Evolutionary conservation across 805 yeast species (phyloP).

Genomic region (Cyberlindnera maclurae): DNA sequence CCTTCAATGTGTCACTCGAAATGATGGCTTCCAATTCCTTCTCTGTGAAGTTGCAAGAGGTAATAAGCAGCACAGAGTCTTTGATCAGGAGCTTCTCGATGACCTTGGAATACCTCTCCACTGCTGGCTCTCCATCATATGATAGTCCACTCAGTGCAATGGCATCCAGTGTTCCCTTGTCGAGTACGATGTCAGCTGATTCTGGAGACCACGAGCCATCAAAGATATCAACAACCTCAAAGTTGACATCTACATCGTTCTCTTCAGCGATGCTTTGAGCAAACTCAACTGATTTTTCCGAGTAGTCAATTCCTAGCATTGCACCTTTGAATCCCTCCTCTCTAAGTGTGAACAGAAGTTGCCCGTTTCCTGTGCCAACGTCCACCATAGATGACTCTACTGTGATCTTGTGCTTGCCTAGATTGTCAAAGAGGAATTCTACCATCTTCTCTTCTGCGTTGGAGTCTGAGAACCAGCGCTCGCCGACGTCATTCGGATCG

Average conservation of each 20-base stretch:
- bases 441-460: conserved; percentile 84
- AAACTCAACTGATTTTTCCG: conserved; percentile 71
- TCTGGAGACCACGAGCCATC: conserved; percentile 28
- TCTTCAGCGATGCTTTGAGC: conserved; percentile 53
- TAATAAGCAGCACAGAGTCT: conserved; percentile 62
- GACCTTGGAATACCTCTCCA: conserved; percentile 55
- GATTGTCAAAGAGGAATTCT: conserved; percentile 53
- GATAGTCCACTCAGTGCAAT: conserved; percentile 72
- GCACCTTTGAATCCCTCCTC: conserved; percentile 57
- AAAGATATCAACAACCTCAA: conserved; percentile 67
- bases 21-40: conserved; percentile 57
- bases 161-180: conserved; percentile 96
- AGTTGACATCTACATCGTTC: conserved; percentile 36
- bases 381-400: conserved; percentile 49
- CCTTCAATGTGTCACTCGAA: conserved; percentile 36
- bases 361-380: conserved; percentile 96
- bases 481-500: conserved; percentile 85
- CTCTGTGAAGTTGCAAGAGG: conserved; percentile 92
- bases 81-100: conserved; percentile 49
- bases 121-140: conserved; percentile 39
- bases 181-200: conserved; percentile 62
- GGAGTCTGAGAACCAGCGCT: conserved; percentile 94
- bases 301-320: conserved; percentile 79
- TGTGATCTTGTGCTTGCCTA: conserved; percentile 29
- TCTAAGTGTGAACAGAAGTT: conserved; percentile 60